A percentile compares a stretch with the other conserved stretches of the same genome.
phyloP scores from a whole-genome alignment of 139 green algal genomes.

The Pedinophyceae sp. region DNA sequence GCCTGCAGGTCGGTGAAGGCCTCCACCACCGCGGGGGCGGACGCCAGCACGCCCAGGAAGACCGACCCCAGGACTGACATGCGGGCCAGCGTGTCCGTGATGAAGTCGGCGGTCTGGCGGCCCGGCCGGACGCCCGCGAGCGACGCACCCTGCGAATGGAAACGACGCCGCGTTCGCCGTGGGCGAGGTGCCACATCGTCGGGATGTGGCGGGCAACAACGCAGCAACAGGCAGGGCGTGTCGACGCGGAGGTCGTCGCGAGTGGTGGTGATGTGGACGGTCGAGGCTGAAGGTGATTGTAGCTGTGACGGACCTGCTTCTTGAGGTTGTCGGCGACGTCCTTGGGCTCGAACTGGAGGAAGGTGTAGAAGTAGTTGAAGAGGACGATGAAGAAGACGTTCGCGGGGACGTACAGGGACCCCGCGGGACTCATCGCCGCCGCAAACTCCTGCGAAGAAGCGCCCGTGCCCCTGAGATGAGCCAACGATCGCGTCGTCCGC shows the following conservation, averaged over 20 bases:
- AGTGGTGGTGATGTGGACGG: too few species aligned
- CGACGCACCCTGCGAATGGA: slow-evolving; percentile 45
- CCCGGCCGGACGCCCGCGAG: slow-evolving; percentile 81
- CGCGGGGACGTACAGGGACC: slow-evolving; percentile 24
- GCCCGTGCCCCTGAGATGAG: too few species aligned
- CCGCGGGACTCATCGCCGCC: slow-evolving; percentile 2
- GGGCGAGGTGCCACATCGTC: too few species aligned
- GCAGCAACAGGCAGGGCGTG: too few species aligned
- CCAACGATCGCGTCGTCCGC: too few species aligned
- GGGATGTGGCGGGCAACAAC: too few species aligned
- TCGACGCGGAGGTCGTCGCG: too few species aligned
- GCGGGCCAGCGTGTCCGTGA: slow-evolving; percentile 68
- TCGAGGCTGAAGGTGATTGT: too few species aligned
- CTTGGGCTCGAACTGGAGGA: slow-evolving; percentile 92
- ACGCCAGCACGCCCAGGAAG: slow-evolving; percentile 80
- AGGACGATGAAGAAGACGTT: slow-evolving; percentile 86
- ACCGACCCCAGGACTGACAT: slow-evolving; percentile 85
- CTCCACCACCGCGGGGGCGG: slow-evolving; percentile 73
- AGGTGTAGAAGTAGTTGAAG: slow-evolving; percentile 99
- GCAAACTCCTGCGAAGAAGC: too few species aligned
- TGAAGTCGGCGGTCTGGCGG: slow-evolving; percentile 73
- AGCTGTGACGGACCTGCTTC: too few species aligned
- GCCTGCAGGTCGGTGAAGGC: slow-evolving; percentile 51
- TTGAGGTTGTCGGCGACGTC: slow-evolving; percentile 95
- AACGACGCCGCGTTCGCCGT: slow-evolving; percentile 8